A percentile compares a stretch with the other conserved stretches of the same genome.
phyloP scores from a whole-genome alignment of 2,329 filamentous ascomycete species.

The Pseudogymnoascus sp. region DNA sequence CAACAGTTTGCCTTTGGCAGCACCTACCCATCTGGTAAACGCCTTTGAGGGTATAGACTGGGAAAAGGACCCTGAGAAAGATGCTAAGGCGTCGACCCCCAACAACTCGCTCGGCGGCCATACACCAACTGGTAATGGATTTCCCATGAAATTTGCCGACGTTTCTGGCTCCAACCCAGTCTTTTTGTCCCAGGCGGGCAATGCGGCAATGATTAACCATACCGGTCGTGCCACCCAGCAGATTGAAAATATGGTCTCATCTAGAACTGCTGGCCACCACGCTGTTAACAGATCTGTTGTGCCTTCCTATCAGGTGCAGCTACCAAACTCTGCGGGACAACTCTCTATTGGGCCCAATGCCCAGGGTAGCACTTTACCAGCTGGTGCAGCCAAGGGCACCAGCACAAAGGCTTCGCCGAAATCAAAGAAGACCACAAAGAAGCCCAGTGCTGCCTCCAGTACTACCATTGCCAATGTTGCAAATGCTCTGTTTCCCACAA shows the following conservation, averaged over 20 bases:
- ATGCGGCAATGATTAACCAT: not conserved
- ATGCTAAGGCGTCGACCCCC: not conserved
- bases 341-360: not conserved
- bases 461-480: not conserved
- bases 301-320: not conserved
- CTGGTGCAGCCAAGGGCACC: not conserved
- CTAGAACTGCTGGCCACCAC: not conserved
- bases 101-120: not conserved
- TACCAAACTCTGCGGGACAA: not conserved
- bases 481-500: not conserved
- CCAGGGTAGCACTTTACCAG: not conserved
- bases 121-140: not conserved
- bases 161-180: not conserved
- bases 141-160: not conserved
- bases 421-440: not conserved
- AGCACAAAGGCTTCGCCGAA: not conserved
- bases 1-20: not conserved
- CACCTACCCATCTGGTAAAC: not conserved
- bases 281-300: not conserved
- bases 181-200: not conserved
- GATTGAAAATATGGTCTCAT: not conserved
- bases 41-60: not conserved
- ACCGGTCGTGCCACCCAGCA: not conserved
- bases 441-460: not conserved
- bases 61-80: not conserved